Evolutionary conservation across 2,329 filamentous ascomycete species (phyloP).

Genomic region (Ophiostoma angusticollis): DNA sequence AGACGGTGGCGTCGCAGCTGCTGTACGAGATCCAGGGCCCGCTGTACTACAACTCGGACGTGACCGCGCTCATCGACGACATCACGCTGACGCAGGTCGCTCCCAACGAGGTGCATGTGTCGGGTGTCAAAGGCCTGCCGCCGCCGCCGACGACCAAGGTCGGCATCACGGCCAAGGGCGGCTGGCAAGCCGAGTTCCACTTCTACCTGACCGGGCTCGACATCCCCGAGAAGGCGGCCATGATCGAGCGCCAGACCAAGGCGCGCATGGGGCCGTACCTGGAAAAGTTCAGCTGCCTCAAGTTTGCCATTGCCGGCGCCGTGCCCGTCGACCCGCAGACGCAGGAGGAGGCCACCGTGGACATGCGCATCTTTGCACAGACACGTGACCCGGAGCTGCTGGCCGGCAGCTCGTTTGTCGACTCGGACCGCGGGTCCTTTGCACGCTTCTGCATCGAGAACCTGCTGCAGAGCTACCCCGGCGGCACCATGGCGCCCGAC

Average conservation of each 20-base stretch:
- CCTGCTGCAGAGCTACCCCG: no score
- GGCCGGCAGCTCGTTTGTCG: no score
- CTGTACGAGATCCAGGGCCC: constrained; percentile 27
- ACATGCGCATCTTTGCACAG: constrained; percentile 14
- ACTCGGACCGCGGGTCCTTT: no score
- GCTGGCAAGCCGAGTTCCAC: constrained; percentile 18
- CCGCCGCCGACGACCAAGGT: constrained; percentile 23
- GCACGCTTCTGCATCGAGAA: no score
- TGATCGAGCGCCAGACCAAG: no score
- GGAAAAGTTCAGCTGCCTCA: constrained; percentile 13
- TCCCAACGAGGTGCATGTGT: constrained; percentile 21
- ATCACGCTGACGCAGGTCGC: constrained; percentile 31
- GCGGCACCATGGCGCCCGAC: no score
- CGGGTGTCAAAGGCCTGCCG: constrained; percentile 22
- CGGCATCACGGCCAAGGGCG: constrained; percentile 27
- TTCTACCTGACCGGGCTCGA: constrained; percentile 20
- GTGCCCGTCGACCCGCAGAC: constrained; percentile 12
- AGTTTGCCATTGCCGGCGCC: constrained; percentile 13
- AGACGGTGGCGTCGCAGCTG: constrained; percentile 18
- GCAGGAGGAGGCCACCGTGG: constrained; percentile 14
- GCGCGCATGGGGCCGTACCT: no score
- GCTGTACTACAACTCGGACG: constrained; percentile 23
- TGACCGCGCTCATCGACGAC: constrained; percentile 20
- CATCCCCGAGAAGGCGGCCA: constrained; percentile 9
- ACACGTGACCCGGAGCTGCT: constrained; percentile 5